Conservation (phyloP, 768 basidiomycete species). For the Hypholoma fasciculare region DNA sequence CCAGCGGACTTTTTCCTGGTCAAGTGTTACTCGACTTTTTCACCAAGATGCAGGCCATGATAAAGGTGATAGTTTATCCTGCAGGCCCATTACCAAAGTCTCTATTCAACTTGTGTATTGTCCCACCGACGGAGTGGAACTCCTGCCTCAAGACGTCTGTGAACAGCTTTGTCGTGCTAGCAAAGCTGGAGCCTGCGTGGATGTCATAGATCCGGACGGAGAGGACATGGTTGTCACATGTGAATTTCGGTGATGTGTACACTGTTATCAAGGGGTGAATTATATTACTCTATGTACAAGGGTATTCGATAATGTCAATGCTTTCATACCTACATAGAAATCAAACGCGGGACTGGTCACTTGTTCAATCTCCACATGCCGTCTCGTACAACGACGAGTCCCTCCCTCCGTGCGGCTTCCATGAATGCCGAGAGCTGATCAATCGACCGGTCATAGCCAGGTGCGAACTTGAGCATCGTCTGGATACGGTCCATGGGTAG, state of each 20-base stretch:
- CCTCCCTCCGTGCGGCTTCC: conserved; percentile 79
- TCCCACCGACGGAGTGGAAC: neutral
- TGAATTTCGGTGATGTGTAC: no score
- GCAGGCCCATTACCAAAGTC: no score
- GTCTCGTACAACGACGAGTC: conserved; percentile 66
- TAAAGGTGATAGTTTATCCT: no score
- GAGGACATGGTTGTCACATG: neutral
- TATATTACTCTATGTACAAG: no score
- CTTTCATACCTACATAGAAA: neutral
- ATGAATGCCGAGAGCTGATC: conserved; percentile 82
- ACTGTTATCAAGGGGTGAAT: no score
- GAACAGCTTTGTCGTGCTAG: neutral
- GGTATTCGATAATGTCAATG: no score
- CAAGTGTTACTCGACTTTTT: no score
- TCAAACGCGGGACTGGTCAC: neutral
- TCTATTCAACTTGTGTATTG: neutral
- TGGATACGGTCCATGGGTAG: conserved; percentile 85
- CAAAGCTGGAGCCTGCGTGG: neutral
- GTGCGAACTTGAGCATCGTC: conserved; percentile 81
- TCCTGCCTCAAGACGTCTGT: neutral
- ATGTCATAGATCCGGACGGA: neutral
- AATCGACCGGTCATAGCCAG: conserved; percentile 75
- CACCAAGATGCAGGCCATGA: no score
- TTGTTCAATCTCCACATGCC: conserved; percentile 64
- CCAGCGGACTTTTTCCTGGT: neutral